phyloP scores from a whole-genome alignment of 371 early-diverging fungal species.

The Parasitella parasitica region DNA sequence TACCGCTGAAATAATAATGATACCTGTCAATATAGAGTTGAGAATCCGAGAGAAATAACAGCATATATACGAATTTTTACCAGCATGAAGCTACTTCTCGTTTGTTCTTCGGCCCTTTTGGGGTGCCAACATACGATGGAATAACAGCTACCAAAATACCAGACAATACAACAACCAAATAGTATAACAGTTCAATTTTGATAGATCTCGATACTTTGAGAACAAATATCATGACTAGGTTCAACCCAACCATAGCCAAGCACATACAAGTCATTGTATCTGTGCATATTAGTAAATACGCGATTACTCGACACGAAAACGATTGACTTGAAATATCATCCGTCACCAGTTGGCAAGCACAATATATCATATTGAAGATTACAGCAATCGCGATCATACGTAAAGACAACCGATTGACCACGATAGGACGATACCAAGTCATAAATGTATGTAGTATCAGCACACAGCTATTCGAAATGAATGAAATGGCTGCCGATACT shows the following conservation, averaged over 20 bases:
- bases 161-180: conserved; percentile 2
- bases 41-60: neutral
- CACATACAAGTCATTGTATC: conserved; percentile 35
- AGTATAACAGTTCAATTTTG: conserved; percentile 35
- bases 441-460: conserved; percentile 20
- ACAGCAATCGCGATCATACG: conserved; percentile 33
- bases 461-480: conserved; percentile 14
- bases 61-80: neutral
- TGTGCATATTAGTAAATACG: conserved; percentile 18
- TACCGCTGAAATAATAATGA: conserved; percentile 29
- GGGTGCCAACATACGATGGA: conserved; percentile 7
- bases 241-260: conserved; percentile 38
- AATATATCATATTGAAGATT: conserved; percentile 23
- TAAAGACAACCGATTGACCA: conserved; percentile 36
- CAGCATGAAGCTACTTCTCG: conserved; percentile 13
- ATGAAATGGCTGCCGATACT: conserved; percentile 14
- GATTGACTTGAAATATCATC: conserved; percentile 3
- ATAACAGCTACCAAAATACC: conserved; percentile 17
- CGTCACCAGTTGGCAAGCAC: conserved; percentile 9
- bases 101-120: neutral
- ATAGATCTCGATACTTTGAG: conserved; percentile 20
- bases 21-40: conserved; percentile 20
- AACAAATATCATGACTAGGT: conserved; percentile 35
- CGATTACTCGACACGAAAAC: conserved; percentile 15
- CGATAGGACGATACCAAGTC: conserved; percentile 18